Evolutionary conservation across 1,139 yeast genomes (phyloP), one percentile per base, ranked within the genome.

Genomic region (Blastobotrys indianensis): DNA sequence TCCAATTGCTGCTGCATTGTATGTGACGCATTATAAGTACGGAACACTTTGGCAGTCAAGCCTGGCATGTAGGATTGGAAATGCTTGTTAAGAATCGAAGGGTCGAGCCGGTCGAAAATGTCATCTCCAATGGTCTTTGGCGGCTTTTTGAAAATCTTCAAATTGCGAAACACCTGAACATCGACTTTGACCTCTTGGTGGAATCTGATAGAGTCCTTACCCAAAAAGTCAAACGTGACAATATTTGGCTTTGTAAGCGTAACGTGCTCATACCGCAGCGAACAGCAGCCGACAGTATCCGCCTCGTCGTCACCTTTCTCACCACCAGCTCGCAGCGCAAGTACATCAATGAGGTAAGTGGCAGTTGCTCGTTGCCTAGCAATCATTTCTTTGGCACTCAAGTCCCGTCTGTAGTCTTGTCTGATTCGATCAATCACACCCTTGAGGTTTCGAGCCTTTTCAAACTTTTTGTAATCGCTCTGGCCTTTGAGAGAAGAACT

Each of bases 261-360:
- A 39, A 90, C 77, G 65, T 90, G 97, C 62, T 90, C 97, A 59
- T 72, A 90, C 57, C 97, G 72, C 54, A 90, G 74, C 1, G 97
- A 90, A 67, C 97, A 90, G 68, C 98, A 90, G 39, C 98, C 98
- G 39, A 90, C 98, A 1, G 98, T 90, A 64, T 92, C 98, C 2
- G 97, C 97, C 63, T 90, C 97, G 59, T 92, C 97, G 8, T 90
- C 97, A 13, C 94, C 86, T 64, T 90, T 90, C 67, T 92, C 97
- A 57, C 97, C 97, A 63, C 97, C 97, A 0, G 97, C 97, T 83
- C 97, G 85, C 53, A 92, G 75, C 0, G 97, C 97, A 62, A 88
- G 82, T n/a, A 82, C 79, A 69, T 92, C 98, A 61, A 92, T 90
- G 44, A 92, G 74, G 64, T 90, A 92, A 44, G 92, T 86, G 2